These are phyloP conservation scores for Zygotorulaspora danielsina DNA, from an alignment of 805 yeast genomes.

Conservation along the genomic window DNA sequence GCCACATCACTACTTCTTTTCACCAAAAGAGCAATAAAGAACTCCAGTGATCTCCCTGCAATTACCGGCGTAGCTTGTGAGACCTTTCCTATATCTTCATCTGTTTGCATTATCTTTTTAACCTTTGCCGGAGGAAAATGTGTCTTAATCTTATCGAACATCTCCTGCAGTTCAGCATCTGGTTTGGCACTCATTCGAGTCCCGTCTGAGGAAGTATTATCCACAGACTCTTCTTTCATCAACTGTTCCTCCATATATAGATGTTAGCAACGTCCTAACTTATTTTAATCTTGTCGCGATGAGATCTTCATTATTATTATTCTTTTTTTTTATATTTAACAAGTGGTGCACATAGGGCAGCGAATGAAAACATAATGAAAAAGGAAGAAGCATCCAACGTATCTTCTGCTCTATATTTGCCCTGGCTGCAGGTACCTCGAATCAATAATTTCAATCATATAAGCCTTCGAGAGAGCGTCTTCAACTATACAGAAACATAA, in stretches of 20 bases:
- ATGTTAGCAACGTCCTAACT: background rate
- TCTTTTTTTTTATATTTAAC: too few species aligned
- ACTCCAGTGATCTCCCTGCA: constrained; percentile 90
- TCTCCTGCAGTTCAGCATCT: constrained; percentile 16
- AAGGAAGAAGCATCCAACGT: too few species aligned
- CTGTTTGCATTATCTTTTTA: constrained; percentile 95
- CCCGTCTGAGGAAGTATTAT: background rate
- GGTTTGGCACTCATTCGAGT: constrained; percentile 5
- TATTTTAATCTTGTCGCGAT: background rate
- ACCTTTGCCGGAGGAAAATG: constrained; percentile 92
- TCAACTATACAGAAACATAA: background rate
- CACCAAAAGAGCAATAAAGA: constrained; percentile 84
- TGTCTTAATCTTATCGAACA: constrained; percentile 53
- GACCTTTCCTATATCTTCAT: constrained; percentile 96
- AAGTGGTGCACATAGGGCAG: too few species aligned
- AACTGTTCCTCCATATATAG: background rate
- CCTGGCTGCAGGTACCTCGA: too few species aligned
- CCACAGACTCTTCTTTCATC: background rate
- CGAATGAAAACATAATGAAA: too few species aligned
- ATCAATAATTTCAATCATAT: too few species aligned
- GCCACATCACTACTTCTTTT: constrained; percentile 81
- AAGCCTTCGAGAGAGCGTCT: constrained; percentile 1
- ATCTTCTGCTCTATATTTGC: too few species aligned
- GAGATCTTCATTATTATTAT: too few species aligned
- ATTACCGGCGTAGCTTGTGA: constrained; percentile 99